Evolutionary conservation across 371 early-diverging fungal genomes (phyloP), one percentile per base, ranked within the genome.

Genomic region (Vavraia culicis): DNA sequence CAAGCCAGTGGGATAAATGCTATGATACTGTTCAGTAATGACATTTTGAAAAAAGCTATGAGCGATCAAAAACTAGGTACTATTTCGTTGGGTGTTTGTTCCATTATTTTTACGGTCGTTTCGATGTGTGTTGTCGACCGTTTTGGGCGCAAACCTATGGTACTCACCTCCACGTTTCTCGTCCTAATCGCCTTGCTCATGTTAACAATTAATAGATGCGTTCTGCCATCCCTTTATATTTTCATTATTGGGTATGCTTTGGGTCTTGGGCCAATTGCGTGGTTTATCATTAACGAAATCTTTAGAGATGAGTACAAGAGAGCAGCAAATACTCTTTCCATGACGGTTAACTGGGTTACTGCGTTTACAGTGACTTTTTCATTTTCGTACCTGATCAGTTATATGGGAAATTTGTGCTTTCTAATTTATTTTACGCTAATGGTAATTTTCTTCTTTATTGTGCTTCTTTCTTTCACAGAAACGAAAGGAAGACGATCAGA

Each of bases 1-100:
- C 84, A 85, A 61, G 68, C 80, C 7, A 74, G 77, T 22, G 85
- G 83, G 27, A 80, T 88, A 71, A 83, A 83, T 56, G 82, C 77
- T 1, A 81, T 85, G 11, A 78, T 85, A 8, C 81, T 75, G 63
- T 88, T 78, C 60, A 82, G 83, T 1, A 57, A 47, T 22, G 20
- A 11, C 13, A 56, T 56, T 23, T 63, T 62, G 14, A 39, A 27
- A 9, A 46, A 18, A 15, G 58, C 1, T 3, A 27, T 27, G 27
- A 8, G 5, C 3, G 33, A 33, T 13, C 20, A 37, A 36, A 15
- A 23, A 18, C 21, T 44, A n/a, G 31, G 46, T 7, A 27, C 48
- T 1, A 40, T 49, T 1, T 13, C 23, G 1, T 35, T 46, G 22
- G 34, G 56, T 4, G n/a, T 44, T 19, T 33, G 44, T 82, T 84